Percentiles rank a stretch among this genome's conserved stretches.
Conservation (phyloP, 2,329 filamentous ascomycete species). For the Trichoderma sp. region DNA sequence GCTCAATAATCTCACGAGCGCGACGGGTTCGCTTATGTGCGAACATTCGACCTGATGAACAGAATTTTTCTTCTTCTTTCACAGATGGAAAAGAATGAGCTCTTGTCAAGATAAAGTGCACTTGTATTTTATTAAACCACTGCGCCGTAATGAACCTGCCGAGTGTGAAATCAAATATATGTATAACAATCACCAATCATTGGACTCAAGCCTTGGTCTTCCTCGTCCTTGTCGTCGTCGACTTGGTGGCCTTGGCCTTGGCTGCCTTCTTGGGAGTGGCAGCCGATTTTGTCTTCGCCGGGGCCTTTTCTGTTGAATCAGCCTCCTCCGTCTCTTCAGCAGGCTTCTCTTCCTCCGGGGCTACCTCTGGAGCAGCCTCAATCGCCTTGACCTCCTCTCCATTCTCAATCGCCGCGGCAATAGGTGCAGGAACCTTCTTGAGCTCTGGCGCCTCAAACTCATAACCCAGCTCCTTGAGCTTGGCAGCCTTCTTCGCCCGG, state of each 20-base stretch:
- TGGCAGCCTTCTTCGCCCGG: slow-evolving; percentile 65
- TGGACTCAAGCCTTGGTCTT: slow-evolving; percentile 37
- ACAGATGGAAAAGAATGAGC: not conserved
- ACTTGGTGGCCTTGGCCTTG: slow-evolving; percentile 22
- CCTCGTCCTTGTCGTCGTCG: slow-evolving; percentile 36
- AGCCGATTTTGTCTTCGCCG: slow-evolving; percentile 25
- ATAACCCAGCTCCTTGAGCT: slow-evolving; percentile 79
- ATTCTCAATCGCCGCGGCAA: slow-evolving; percentile 35
- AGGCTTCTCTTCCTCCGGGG: slow-evolving; percentile 26
- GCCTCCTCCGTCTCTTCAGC: slow-evolving; percentile 22
- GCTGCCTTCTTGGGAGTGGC: slow-evolving; percentile 29
- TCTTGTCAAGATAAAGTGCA: not conserved
- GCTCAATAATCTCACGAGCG: slow-evolving; percentile 45
- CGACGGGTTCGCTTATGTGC: slow-evolving; percentile 62
- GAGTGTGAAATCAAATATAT: not conserved
- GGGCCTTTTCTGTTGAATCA: slow-evolving; percentile 26
- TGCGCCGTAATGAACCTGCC: slow-evolving; percentile 16
- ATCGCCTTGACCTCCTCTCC: slow-evolving; percentile 35
- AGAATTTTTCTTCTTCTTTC: not conserved
- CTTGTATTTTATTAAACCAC: slow-evolving; percentile 18
- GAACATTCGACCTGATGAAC: slow-evolving; percentile 38
- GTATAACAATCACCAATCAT: not conserved
- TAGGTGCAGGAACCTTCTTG: slow-evolving; percentile 51
- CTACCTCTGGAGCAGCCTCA: slow-evolving; percentile 35
- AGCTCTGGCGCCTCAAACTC: slow-evolving; percentile 73